Evolutionary conservation across 2,329 filamentous ascomycete species (phyloP).

Genomic region (Cryphonectria japonica): DNA sequence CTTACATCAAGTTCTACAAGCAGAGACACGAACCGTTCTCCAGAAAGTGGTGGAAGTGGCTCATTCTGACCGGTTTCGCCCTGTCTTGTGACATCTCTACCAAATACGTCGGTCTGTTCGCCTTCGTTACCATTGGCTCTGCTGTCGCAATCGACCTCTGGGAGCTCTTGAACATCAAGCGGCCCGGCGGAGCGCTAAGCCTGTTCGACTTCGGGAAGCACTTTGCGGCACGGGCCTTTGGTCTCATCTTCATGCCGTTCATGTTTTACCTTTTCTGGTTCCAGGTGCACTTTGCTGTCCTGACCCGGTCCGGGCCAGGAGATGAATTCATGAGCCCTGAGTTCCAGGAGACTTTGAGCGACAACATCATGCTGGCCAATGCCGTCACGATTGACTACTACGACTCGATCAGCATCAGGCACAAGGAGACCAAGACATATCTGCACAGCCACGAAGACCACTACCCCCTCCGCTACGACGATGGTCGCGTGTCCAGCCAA

Average conservation of each 20-base stretch:
- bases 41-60: constrained; percentile 99
- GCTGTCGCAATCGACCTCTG: constrained; percentile 94
- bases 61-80: constrained; percentile 90
- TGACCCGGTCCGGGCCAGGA: constrained; percentile 85
- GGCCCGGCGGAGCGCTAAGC: constrained; percentile 77
- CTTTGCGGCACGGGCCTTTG: constrained; percentile 83
- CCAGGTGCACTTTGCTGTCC: constrained; percentile 95
- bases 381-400: constrained; percentile 87
- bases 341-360: constrained; percentile 95
- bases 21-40: constrained; percentile 85
- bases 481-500: constrained; percentile 95
- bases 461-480: constrained; percentile 95
- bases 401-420: constrained; percentile 82
- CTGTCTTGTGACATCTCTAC: constrained; percentile 97
- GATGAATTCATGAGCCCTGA: constrained; percentile 99
- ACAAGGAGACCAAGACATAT: constrained; percentile 97
- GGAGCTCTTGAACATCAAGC: constrained; percentile 89
- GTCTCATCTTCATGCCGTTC: constrained; percentile 88
- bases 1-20: constrained; percentile 98
- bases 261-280: constrained; percentile 99
- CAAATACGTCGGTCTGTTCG: constrained; percentile 96
- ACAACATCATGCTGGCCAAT: constrained; percentile 90
- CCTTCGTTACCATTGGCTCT: constrained; percentile 94
- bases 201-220: constrained; percentile 85
- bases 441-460: constrained; percentile 89